Base-by-base conservation (phyloP, 305 asterid species). In the Nicotiana rustica region DNA sequence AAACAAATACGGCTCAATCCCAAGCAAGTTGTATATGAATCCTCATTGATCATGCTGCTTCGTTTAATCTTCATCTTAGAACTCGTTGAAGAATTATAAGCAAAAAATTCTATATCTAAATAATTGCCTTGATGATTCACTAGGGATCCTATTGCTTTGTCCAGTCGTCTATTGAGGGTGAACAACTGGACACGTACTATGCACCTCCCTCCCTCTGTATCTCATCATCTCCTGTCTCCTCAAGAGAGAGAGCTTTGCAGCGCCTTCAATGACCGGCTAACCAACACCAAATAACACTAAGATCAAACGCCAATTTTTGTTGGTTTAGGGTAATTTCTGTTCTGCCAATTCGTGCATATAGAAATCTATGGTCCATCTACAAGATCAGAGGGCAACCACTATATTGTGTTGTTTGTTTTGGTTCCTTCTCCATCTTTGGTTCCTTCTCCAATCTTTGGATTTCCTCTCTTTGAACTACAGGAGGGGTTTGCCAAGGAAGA, bases 391-490 rank as follows among this genome's bases (percentile, higher is more conserved):
- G 76, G 55, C 31, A 36, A 36, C 55, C 15, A 0, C 76, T 67
- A 67, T 67, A 36, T 67, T 67, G 0, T 35, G 76, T 0, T 68
- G 29, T 68, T 67, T 68, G 35, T 14, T 67, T 67, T 67, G 35
- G 49, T 67, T 68, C 15, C 75, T 67, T 67, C 52, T 67, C 75
- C n/a, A 1, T 25, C 14, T 67, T 67, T 67, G 33, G 47, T 67
- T 67, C 25, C 76, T 68, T 68, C 55, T 68, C 55, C 18, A 2
- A 35, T 36, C 31, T 17, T 68, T 25, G 55, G 38, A 0, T 35
- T 68, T 68, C 55, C 15, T 2, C 38, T 15, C 29, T 67, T 4
- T 67, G 76, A 67, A 67, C 76, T 67, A 17, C 55, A 68, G 3
- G 9, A 35, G 77, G 56, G 25, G 56, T 67, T 35, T 67, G 14